Conservation (phyloP, 805 yeast genomes). For the Starmerella riodocensis region DNA sequence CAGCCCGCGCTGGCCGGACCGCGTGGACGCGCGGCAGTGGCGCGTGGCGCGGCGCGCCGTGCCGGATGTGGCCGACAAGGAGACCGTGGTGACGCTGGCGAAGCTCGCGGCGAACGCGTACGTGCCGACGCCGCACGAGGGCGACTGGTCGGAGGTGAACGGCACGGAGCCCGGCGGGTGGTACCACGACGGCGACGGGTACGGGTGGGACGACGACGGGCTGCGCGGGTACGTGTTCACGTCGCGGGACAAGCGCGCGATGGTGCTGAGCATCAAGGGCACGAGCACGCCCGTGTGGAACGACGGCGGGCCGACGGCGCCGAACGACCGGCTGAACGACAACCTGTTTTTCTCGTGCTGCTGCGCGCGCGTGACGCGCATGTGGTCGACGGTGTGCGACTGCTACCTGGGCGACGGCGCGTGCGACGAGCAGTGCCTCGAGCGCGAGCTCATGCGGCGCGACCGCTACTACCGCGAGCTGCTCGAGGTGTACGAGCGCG, state of each 20-base stretch:
- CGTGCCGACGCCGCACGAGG: constrained; percentile 58
- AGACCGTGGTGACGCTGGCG: constrained; percentile 64
- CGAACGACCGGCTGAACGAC: constrained; percentile 72
- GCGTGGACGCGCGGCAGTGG: constrained; percentile 9
- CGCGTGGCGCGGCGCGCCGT: constrained; percentile 23
- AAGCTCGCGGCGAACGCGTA: constrained; percentile 85
- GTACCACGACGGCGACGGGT: constrained; percentile 41
- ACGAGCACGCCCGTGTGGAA: constrained; percentile 68
- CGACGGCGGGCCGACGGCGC: constrained; percentile 52
- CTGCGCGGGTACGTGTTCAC: constrained; percentile 84
- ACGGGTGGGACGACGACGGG: constrained; percentile 82
- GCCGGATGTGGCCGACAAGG: constrained; percentile 66
- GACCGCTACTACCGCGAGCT: constrained; percentile 77
- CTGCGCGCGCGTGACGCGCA: constrained; percentile 79
- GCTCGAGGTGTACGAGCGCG: constrained; percentile 62
- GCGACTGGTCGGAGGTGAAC: constrained; percentile 74
- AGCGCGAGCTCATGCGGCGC: constrained; percentile 53
- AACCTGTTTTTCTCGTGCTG: constrained; percentile 87
- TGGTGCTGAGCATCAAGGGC: constrained; percentile 77
- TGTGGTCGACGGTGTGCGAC: constrained; percentile 94
- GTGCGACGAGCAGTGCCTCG: constrained; percentile 80
- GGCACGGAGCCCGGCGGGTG: constrained; percentile 32
- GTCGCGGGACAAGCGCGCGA: constrained; percentile 39
- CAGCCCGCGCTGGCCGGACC: too few species aligned
- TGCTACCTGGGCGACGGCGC: constrained; percentile 62